Percentiles rank a stretch among this genome's conserved stretches.
Conservation (phyloP, 140 eudicot genomes). For the Flaveria floridana region DNA sequence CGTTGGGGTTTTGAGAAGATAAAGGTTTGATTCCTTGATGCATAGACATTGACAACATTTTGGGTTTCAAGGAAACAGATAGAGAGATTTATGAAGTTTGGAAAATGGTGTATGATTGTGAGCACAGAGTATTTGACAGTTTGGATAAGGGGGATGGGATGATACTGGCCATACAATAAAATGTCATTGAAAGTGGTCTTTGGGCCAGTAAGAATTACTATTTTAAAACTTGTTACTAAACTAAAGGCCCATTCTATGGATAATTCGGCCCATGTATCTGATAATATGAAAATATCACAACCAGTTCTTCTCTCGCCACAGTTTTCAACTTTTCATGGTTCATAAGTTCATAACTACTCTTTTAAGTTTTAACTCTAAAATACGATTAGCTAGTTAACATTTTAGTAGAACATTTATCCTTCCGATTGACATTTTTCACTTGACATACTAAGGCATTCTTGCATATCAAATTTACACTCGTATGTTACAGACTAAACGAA, state of each 20-base stretch:
- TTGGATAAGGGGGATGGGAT: conserved; percentile 42
- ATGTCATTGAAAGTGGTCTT: neutral
- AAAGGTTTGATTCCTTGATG: conserved; percentile 55
- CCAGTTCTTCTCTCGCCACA: too few species aligned
- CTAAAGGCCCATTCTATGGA: neutral
- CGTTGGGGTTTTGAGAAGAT: conserved; percentile 38
- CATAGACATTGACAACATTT: conserved; percentile 59
- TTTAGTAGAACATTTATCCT: too few species aligned
- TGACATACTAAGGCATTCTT: too few species aligned
- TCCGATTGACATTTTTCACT: too few species aligned
- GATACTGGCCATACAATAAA: conserved; percentile 29
- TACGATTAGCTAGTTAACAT: too few species aligned
- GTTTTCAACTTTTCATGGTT: too few species aligned
- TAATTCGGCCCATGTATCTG: neutral
- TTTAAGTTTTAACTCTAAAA: too few species aligned
- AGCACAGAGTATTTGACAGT: conserved; percentile 1
- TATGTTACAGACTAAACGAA: too few species aligned
- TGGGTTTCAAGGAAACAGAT: conserved; percentile 14
- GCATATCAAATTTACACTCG: too few species aligned
- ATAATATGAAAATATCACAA: too few species aligned
- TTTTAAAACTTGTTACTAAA: neutral
- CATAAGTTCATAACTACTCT: too few species aligned
- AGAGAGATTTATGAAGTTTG: conserved; percentile 5
- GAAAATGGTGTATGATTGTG: neutral
- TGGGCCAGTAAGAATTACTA: conserved; percentile 20